Conservation (phyloP, 805 yeast genomes). For the Sugiyamaella lignohabitans region DNA sequence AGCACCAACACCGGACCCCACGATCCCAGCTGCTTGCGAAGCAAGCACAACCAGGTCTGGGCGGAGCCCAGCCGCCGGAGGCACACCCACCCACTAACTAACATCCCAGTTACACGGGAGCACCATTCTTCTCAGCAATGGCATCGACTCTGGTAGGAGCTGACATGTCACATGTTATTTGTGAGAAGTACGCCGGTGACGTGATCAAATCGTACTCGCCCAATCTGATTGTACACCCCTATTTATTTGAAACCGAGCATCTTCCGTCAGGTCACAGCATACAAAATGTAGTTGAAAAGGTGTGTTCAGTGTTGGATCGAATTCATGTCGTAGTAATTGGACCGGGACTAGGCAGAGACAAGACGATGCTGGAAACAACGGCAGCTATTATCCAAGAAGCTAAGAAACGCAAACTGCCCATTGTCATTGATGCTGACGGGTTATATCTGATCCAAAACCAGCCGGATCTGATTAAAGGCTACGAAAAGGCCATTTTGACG, state of each 20-base stretch:
- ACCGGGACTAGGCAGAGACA: constrained; percentile 89
- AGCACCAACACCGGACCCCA: constrained; percentile 23
- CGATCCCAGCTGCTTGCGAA: background rate
- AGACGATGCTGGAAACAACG: constrained; percentile 54
- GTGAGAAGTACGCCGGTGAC: constrained; percentile 70
- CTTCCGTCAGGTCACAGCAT: constrained; percentile 28
- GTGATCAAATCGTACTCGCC: constrained; percentile 87
- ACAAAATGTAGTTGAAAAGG: constrained; percentile 45
- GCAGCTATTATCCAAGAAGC: constrained; percentile 52
- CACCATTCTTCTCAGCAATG: constrained; percentile 86
- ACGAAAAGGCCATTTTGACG: constrained; percentile 48
- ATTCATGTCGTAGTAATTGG: constrained; percentile 83
- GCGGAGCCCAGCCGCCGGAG: too few species aligned
- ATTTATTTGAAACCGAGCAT: constrained; percentile 44
- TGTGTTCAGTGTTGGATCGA: constrained; percentile 49
- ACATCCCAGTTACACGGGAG: constrained; percentile 69
- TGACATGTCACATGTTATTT: constrained; percentile 84
- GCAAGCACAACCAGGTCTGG: too few species aligned
- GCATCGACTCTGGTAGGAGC: constrained; percentile 81
- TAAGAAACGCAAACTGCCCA: constrained; percentile 51
- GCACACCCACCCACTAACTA: too few species aligned
- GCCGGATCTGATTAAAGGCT: constrained; percentile 26
- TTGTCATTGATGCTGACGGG: constrained; percentile 89
- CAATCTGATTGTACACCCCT: constrained; percentile 94
- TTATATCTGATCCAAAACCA: constrained; percentile 54